Evolutionary conservation across 257 asterid genomes (phyloP).

Genomic region (Jacaranda mimosifolia): DNA sequence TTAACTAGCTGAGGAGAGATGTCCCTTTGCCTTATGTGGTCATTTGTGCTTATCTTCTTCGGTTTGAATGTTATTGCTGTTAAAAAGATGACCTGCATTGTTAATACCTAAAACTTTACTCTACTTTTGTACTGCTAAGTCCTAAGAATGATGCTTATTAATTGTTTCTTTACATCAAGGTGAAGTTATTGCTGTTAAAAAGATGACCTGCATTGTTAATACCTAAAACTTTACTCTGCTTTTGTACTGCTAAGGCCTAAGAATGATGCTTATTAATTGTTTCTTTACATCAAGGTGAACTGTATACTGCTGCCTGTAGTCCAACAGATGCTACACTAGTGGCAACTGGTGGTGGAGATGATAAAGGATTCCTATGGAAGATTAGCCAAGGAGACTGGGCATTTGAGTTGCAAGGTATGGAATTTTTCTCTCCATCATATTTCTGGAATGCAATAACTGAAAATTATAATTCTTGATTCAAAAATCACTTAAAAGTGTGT

Average conservation of each 20-base stretch:
- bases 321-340: conserved; percentile 82
- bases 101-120: not conserved
- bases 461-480: not conserved
- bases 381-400: conserved; percentile 82
- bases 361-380: conserved; percentile 88
- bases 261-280: not conserved
- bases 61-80: not conserved
- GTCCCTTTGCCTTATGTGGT: not conserved
- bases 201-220: not conserved
- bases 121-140: not conserved
- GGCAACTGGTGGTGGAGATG: conserved; percentile 98
- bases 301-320: conserved; percentile 81
- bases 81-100: not conserved
- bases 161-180: conserved; percentile 35
- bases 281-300: conserved; percentile 67
- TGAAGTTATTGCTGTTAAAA: not conserved
- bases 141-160: not conserved
- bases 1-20: not conserved
- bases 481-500: not conserved
- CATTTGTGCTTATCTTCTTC: not conserved
- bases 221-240: not conserved
- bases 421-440: conserved; percentile 20
- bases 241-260: not conserved
- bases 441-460: conserved; percentile 14
- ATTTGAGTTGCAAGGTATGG: conserved; percentile 77